Percentiles rank a stretch among this genome's conserved stretches.
Evolutionary conservation across 768 basidiomycete species (phyloP).

Genomic region (Postia placenta): DNA sequence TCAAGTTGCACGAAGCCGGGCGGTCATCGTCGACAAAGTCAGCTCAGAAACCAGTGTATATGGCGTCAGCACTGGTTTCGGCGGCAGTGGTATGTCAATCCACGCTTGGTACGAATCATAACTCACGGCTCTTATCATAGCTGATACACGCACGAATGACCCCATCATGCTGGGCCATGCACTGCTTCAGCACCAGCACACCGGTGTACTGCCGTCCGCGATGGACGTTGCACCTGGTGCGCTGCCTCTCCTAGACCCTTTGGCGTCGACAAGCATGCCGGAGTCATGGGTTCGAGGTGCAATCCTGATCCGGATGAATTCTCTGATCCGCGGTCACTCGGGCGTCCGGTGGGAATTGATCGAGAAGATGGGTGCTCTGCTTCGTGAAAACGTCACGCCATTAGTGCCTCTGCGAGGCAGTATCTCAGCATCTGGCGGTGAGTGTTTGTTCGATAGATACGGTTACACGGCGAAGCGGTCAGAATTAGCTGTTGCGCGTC

Average conservation of each 20-base stretch:
- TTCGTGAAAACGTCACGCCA: slow-evolving; percentile 68
- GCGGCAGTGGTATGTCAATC: slow-evolving; percentile 55
- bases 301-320: slow-evolving; percentile 84
- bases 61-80: slow-evolving; percentile 83
- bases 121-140: slow-evolving; percentile 27
- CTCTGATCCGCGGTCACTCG: slow-evolving; percentile 83
- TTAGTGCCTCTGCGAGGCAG: slow-evolving; percentile 80
- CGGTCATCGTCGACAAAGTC: slow-evolving; percentile 62
- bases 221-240: slow-evolving; percentile 38
- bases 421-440: slow-evolving; percentile 80
- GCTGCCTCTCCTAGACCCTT: slow-evolving; percentile 67
- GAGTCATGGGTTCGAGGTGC: slow-evolving; percentile 86
- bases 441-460: slow-evolving; percentile 15
- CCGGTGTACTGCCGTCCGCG: slow-evolving; percentile 65
- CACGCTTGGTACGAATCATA: background rate
- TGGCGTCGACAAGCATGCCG: slow-evolving; percentile 69
- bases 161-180: slow-evolving; percentile 69
- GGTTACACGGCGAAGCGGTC: too few species aligned
- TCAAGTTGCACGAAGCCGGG: slow-evolving; percentile 57
- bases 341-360: slow-evolving; percentile 80
- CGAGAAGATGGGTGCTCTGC: slow-evolving; percentile 68
- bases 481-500: too few species aligned
- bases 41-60: slow-evolving; percentile 67
- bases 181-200: slow-evolving; percentile 82
- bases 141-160: slow-evolving; percentile 76